These are phyloP conservation scores for Vinca minor DNA, from an alignment of 257 asterid genomes.

Conservation along the genomic window DNA sequence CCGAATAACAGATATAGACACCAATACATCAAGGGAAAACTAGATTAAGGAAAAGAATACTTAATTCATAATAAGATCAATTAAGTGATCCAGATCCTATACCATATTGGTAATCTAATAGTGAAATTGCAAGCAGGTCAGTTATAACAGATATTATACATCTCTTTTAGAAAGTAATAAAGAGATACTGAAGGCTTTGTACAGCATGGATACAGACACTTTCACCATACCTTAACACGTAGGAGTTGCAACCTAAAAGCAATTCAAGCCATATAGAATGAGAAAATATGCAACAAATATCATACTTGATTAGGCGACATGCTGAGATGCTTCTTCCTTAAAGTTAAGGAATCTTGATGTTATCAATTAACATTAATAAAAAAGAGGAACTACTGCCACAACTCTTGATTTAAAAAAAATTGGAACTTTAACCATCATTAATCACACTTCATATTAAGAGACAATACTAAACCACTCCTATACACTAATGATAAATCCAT, in stretches of 20 bases:
- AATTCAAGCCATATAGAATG: neutral
- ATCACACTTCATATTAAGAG: too few species aligned
- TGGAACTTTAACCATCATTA: too few species aligned
- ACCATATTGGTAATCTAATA: neutral
- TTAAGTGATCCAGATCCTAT: neutral
- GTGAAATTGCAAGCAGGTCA: neutral
- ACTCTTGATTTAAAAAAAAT: too few species aligned
- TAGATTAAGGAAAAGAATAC: neutral
- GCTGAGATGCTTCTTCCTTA: neutral
- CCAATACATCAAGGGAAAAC: neutral
- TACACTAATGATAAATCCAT: too few species aligned
- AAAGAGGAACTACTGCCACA: too few species aligned
- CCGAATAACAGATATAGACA: conserved; percentile 4
- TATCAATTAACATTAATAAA: too few species aligned
- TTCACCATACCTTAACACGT: neutral
- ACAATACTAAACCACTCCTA: too few species aligned
- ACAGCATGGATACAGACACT: neutral
- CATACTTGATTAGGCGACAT: neutral
- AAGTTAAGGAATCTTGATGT: too few species aligned
- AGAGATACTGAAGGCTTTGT: neutral
- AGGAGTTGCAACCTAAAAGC: neutral
- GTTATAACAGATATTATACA: neutral
- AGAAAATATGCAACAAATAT: neutral
- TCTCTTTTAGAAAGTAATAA: neutral
- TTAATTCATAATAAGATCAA: neutral